These are phyloP conservation scores for Gastrolobium villosum DNA, from an alignment of 306 rosid genomes.

Conservation along the genomic window DNA sequence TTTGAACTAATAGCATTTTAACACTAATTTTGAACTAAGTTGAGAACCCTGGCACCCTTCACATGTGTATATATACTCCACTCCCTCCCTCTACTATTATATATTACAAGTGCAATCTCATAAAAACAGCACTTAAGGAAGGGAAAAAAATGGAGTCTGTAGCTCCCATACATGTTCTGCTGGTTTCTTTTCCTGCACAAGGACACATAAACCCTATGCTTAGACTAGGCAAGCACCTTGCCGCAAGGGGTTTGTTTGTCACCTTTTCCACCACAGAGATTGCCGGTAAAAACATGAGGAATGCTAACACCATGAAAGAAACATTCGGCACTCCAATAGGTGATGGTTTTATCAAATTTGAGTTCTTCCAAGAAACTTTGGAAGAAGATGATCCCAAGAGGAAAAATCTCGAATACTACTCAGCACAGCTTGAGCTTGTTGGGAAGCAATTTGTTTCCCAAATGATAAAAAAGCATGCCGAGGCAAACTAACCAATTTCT, in stretches of 20 bases:
- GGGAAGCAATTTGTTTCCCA: constrained; percentile 45
- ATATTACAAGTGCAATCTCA: no score
- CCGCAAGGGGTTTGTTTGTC: constrained; percentile 61
- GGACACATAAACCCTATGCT: constrained; percentile 64
- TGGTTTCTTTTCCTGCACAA: no score
- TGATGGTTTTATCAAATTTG: constrained; percentile 55
- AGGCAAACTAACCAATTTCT: constrained; percentile 48
- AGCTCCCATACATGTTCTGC: constrained; percentile 47
- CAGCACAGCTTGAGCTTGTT: constrained; percentile 43
- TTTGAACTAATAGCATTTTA: no score
- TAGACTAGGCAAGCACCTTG: constrained; percentile 60
- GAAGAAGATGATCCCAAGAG: constrained; percentile 44
- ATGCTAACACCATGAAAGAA: constrained; percentile 48
- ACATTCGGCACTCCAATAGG: constrained; percentile 46
- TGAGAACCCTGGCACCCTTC: no score
- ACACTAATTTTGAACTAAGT: no score
- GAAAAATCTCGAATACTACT: constrained; percentile 6
- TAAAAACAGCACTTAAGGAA: no score
- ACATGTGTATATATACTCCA: no score
- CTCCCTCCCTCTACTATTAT: no score
- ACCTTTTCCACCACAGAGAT: constrained; percentile 55
- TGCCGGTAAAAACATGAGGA: constrained; percentile 47
- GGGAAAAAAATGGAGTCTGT: no score
- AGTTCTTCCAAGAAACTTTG: constrained; percentile 61
- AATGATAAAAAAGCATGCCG: constrained; percentile 48